Percentiles rank a stretch among this genome's conserved stretches.
Conservation (phyloP, 2,329 filamentous ascomycete species). For the Metarhizium brunneum region DNA sequence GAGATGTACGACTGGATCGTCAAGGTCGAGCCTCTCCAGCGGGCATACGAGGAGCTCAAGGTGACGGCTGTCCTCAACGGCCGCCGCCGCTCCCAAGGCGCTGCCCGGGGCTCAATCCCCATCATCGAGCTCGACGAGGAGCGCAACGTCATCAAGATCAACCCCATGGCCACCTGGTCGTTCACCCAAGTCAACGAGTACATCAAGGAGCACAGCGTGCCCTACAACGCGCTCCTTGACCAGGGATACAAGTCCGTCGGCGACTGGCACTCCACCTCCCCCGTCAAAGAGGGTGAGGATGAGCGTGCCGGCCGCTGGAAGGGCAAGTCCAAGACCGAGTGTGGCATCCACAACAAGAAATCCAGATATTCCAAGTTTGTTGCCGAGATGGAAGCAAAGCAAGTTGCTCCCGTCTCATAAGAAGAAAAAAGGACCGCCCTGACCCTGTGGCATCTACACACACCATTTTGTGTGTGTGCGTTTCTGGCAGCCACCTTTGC, state of each 20-base stretch:
- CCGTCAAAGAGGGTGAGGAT: slow-evolving; percentile 84
- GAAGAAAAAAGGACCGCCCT: neutral
- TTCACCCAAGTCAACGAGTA: slow-evolving; percentile 87
- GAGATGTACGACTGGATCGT: slow-evolving; percentile 94
- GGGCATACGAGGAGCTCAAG: slow-evolving; percentile 78
- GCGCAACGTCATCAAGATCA: slow-evolving; percentile 89
- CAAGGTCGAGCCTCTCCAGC: slow-evolving; percentile 93
- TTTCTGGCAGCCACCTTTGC: too few species aligned
- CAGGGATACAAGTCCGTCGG: slow-evolving; percentile 96
- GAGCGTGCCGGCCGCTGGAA: slow-evolving; percentile 97
- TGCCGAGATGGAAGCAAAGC: slow-evolving; percentile 61
- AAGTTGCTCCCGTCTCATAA: slow-evolving; percentile 25
- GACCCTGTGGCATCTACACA: neutral
- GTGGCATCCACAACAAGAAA: slow-evolving; percentile 97
- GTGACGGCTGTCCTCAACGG: slow-evolving; percentile 90
- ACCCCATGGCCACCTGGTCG: slow-evolving; percentile 89
- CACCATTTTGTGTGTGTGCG: too few species aligned
- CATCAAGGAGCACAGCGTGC: slow-evolving; percentile 75
- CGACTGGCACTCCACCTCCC: slow-evolving; percentile 95
- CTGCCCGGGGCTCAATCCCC: slow-evolving; percentile 79
- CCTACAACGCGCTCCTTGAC: slow-evolving; percentile 88
- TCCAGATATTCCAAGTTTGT: slow-evolving; percentile 86
- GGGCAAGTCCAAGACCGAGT: slow-evolving; percentile 91
- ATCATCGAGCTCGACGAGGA: slow-evolving; percentile 88
- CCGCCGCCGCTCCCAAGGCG: slow-evolving; percentile 83